Conservation (phyloP, 345 rosid species). For the Hibiscus trionum region DNA sequence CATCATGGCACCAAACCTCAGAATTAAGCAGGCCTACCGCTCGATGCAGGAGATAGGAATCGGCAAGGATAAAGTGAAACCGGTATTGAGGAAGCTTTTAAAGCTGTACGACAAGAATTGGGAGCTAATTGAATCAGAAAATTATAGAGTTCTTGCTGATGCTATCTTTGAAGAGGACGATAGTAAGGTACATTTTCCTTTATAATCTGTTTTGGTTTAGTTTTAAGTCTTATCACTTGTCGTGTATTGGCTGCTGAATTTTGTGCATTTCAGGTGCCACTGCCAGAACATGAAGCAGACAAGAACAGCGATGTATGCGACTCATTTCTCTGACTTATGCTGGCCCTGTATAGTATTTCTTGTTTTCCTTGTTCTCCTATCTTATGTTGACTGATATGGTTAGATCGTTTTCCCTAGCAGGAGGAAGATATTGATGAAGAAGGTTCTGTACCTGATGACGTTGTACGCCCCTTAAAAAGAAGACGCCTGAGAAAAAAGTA, state of each 20-base stretch:
- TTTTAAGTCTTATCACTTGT: neutral
- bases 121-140: slow-evolving; percentile 74
- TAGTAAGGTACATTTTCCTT: slow-evolving; percentile 33
- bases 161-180: slow-evolving; percentile 81
- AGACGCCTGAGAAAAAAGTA: slow-evolving; percentile 34
- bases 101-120: slow-evolving; percentile 76
- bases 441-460: slow-evolving; percentile 33
- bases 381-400: neutral
- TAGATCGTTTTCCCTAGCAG: slow-evolving; percentile 20
- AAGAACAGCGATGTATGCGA: slow-evolving; percentile 31
- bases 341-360: neutral
- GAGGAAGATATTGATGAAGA: slow-evolving; percentile 37
- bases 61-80: slow-evolving; percentile 40
- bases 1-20: slow-evolving; percentile 50
- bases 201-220: neutral
- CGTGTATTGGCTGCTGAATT: neutral
- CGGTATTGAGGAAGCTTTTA: slow-evolving; percentile 61
- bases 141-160: slow-evolving; percentile 79
- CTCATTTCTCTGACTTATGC: neutral
- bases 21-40: slow-evolving; percentile 39
- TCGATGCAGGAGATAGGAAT: slow-evolving; percentile 74
- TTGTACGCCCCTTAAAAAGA: slow-evolving; percentile 66
- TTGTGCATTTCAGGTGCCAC: slow-evolving; percentile 32
- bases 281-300: slow-evolving; percentile 18
- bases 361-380: neutral